phyloP scores from a whole-genome alignment of 441 rosid genomes.

The Macaranga tanarius region DNA sequence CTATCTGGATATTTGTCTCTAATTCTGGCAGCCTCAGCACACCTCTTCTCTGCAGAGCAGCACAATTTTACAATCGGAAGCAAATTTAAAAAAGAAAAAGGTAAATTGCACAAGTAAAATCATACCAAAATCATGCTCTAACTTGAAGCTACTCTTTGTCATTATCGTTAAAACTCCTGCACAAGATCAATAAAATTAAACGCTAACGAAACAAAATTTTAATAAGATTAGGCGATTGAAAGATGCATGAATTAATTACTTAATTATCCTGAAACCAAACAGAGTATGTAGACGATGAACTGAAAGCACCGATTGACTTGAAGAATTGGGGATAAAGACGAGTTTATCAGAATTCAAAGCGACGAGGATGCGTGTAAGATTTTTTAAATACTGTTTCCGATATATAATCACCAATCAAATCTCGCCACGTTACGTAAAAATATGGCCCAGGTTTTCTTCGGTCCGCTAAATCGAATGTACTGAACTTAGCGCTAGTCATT shows the following conservation, averaged over 20 bases:
- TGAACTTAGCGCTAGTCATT: no score
- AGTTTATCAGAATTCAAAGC: not conserved
- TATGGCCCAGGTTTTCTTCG: not conserved
- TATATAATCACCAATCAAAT: not conserved
- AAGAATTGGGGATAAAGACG: not conserved
- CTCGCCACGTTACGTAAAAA: not conserved
- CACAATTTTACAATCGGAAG: not conserved
- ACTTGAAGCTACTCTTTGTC: conserved; percentile 71
- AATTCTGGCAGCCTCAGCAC: conserved; percentile 69
- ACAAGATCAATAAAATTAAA: not conserved
- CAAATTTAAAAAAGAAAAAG: not conserved
- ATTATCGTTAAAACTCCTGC: conserved; percentile 29
- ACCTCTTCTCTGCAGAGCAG: conserved; percentile 55
- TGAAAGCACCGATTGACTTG: not conserved
- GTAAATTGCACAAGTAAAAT: not conserved
- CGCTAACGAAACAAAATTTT: not conserved
- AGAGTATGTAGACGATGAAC: not conserved
- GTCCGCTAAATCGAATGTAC: no score
- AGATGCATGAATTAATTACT: no score
- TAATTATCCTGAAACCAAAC: not conserved
- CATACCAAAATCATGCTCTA: conserved; percentile 71
- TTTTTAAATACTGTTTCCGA: not conserved
- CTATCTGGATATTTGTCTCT: conserved; percentile 80
- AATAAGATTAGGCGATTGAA: no score
- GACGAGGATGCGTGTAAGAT: not conserved